Percentiles rank a stretch among this genome's conserved stretches.
Evolutionary conservation across 257 asterid species (phyloP).

Genomic region (Solanum ossicruentum): DNA sequence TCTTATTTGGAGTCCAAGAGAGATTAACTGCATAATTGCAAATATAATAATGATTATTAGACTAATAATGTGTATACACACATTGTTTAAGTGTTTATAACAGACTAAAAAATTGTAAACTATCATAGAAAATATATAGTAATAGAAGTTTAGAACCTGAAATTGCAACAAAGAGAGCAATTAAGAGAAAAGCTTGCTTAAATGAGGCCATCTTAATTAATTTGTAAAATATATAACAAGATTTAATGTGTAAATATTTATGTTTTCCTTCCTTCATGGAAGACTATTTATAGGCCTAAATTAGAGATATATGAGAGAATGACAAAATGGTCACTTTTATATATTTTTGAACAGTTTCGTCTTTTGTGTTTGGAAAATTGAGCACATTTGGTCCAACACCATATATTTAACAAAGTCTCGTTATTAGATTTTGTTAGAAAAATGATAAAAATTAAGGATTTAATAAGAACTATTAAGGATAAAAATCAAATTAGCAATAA

Average conservation of each 20-base stretch:
- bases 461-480: neutral
- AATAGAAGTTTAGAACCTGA: neutral
- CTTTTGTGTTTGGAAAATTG: neutral
- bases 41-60: neutral
- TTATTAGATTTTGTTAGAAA: neutral
- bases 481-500: neutral
- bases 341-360: neutral
- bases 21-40: neutral
- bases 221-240: neutral
- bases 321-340: neutral
- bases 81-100: neutral
- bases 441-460: neutral
- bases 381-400: neutral
- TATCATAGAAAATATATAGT: neutral
- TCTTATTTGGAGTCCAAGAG: neutral
- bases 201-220: neutral
- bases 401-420: neutral
- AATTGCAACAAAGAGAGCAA: neutral
- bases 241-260: neutral
- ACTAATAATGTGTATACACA: neutral
- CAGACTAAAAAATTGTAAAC: neutral
- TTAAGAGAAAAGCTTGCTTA: neutral
- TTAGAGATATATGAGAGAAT: neutral
- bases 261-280: neutral
- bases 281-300: neutral